phyloP scores from a whole-genome alignment of 306 rosid genomes.

The Pyrus pyrifolia region DNA sequence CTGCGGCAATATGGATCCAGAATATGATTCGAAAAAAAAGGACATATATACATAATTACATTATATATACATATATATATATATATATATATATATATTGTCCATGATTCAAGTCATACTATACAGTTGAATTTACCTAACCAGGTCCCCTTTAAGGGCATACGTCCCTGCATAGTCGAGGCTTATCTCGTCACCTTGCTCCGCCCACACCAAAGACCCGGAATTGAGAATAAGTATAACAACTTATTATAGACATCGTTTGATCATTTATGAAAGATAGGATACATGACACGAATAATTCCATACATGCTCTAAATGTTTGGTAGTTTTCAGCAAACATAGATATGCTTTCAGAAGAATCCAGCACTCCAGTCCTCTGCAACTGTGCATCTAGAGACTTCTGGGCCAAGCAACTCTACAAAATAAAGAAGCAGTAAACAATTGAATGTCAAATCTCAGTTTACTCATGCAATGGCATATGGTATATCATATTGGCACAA shows the following conservation, averaged over 20 bases:
- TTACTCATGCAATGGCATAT: not conserved
- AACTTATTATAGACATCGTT: not conserved
- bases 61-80: no score
- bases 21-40: no score
- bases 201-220: no score
- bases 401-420: conserved; percentile 73
- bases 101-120: no score
- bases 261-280: conserved; percentile 5
- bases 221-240: conserved; percentile 7
- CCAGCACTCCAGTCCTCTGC: conserved; percentile 60
- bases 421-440: conserved; percentile 17
- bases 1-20: no score
- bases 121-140: no score
- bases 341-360: conserved; percentile 53
- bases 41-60: no score
- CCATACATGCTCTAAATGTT: conserved; percentile 67
- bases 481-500: not conserved
- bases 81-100: no score
- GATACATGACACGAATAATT: conserved; percentile 12
- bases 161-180: no score
- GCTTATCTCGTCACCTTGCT: no score
- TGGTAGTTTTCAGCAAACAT: conserved; percentile 53
- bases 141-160: no score
- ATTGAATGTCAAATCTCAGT: not conserved
- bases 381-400: conserved; percentile 61